Evolutionary conservation across 1,284 basidiomycete genomes (phyloP).

Genomic region (Ustilago curta): DNA sequence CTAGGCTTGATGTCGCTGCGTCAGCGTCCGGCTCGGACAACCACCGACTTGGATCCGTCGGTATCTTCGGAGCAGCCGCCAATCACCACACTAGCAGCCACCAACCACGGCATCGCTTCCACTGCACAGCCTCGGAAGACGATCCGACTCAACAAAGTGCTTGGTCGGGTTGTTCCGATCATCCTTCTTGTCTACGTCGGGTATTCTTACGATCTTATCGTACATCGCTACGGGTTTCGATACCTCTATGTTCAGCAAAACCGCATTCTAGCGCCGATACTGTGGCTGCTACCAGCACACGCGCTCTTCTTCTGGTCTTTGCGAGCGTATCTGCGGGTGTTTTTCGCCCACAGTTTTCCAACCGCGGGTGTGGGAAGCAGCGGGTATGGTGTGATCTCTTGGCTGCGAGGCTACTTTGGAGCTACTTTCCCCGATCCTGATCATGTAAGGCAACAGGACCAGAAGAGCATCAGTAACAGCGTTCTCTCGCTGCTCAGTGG

Average conservation of each 20-base stretch:
- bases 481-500: background rate
- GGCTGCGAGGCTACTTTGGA: slow-evolving; percentile 16
- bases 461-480: background rate
- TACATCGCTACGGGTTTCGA: slow-evolving; percentile 26
- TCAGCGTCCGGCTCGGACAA: slow-evolving; percentile 12
- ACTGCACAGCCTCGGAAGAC: slow-evolving; percentile 5
- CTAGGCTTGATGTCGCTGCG: slow-evolving; percentile 23
- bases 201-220: slow-evolving; percentile 35
- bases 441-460: background rate
- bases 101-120: background rate
- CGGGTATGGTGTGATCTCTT: background rate
- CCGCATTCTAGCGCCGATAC: slow-evolving; percentile 1
- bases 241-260: slow-evolving; percentile 18
- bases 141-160: slow-evolving; percentile 40
- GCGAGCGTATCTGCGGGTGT: slow-evolving; percentile 34
- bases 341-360: slow-evolving; percentile 19
- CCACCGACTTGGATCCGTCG: slow-evolving; percentile 4
- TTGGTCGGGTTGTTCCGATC: slow-evolving; percentile 44
- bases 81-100: too few species aligned
- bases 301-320: slow-evolving; percentile 29
- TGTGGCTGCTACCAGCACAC: slow-evolving; percentile 31
- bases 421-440: slow-evolving; percentile 7
- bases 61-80: slow-evolving; percentile 11
- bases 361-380: background rate
- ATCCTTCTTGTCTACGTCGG: slow-evolving; percentile 43